These are phyloP conservation scores for Amborella trichopoda DNA, from an alignment of 164 flowering plant species.

Conservation along the genomic window DNA sequence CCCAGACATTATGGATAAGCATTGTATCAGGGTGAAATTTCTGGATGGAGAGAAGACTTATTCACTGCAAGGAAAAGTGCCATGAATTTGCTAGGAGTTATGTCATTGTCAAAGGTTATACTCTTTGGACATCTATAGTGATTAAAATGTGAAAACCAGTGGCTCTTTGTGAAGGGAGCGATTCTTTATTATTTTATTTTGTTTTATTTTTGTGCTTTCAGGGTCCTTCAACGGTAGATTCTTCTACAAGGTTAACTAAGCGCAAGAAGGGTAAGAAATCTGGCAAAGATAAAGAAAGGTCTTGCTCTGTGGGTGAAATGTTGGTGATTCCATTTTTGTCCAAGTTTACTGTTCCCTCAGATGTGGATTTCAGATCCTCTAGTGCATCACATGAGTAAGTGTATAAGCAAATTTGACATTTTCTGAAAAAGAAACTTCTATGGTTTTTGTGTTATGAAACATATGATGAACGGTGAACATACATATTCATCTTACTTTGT, in stretches of 20 bases:
- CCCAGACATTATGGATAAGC: too few species aligned
- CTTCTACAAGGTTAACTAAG: constrained; percentile 32
- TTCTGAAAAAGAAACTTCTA: background rate
- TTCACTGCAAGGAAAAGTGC: constrained; percentile 85
- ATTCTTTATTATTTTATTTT: too few species aligned
- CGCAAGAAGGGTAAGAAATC: constrained; percentile 66
- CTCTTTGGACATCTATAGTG: too few species aligned
- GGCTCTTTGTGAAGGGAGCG: too few species aligned
- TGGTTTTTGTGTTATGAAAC: background rate
- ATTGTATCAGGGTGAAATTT: constrained; percentile 61
- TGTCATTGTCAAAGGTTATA: constrained; percentile 62
- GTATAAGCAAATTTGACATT: background rate
- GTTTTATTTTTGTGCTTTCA: constrained; percentile 10
- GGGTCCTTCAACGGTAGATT: constrained; percentile 48
- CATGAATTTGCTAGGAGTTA: constrained; percentile 67
- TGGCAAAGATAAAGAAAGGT: constrained; percentile 24
- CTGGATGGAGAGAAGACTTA: constrained; percentile 72
- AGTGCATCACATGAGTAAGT: constrained; percentile 39
- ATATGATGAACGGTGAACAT: background rate
- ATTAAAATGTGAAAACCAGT: too few species aligned
- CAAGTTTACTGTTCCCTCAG: constrained; percentile 55
- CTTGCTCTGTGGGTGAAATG: constrained; percentile 50
- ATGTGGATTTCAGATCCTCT: constrained; percentile 17
- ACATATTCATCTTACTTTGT: too few species aligned
- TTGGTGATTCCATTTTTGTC: constrained; percentile 72